Conservation (phyloP, 306 rosid species). For the Pueraria montana region DNA sequence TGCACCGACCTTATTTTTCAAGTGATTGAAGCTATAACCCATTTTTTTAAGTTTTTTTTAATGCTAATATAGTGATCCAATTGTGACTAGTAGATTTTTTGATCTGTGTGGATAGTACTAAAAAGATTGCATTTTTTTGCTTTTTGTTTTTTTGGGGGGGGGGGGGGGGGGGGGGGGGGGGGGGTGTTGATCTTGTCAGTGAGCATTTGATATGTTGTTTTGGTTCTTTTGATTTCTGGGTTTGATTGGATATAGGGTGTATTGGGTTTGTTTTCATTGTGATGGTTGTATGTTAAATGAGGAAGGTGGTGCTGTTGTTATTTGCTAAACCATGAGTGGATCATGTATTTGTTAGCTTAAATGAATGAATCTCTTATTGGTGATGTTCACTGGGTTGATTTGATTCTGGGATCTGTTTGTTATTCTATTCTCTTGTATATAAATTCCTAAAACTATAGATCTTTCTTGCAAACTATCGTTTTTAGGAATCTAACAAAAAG, state of each 20-base stretch:
- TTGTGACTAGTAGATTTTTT: not conserved
- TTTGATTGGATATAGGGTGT: not conserved
- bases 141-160: not conserved
- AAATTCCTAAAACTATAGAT: not conserved
- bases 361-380: not conserved
- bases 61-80: not conserved
- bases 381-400: constrained; percentile 11
- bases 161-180: no score
- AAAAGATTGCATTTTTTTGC: not conserved
- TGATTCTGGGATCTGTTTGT: constrained; percentile 14
- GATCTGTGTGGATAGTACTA: not conserved
- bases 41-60: not conserved
- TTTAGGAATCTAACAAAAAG: no score
- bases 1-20: not conserved
- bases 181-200: constrained; percentile 12
- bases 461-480: not conserved
- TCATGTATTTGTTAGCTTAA: not conserved
- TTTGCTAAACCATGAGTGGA: constrained; percentile 10
- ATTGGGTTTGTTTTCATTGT: not conserved
- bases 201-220: not conserved
- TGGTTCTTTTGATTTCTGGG: not conserved
- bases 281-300: not conserved
- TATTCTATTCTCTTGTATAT: constrained; percentile 3
- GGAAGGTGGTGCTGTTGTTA: not conserved
- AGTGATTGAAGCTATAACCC: not conserved